Base-by-base conservation (phyloP, 345 rosid species). In the Clausena lansium region DNA sequence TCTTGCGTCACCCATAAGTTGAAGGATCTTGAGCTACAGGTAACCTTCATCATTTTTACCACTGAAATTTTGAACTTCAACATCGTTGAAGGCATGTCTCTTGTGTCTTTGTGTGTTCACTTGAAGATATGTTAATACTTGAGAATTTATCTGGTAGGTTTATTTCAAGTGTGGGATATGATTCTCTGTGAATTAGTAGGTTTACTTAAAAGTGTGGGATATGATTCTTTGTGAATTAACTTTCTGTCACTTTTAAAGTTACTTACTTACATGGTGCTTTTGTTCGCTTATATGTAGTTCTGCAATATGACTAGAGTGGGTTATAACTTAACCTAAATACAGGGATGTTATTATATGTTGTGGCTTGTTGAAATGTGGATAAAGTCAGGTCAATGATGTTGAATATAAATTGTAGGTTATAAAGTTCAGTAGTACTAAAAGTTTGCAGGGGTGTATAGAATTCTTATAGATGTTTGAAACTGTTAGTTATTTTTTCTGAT, bases 11-110 rank as follows among this genome's bases (percentile, higher is more conserved):
- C 82, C 77, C 98, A 93, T 83, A 91, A 92, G 75, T 60, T 87
- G 71, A 94, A 88, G 78, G 97, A 97, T 76, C 88, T 89, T 69
- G 98, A 93, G 80, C 90, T 91, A 72, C 97, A 90, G 99, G 98
- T 96, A 85, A 55, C 27, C 10, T 28, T 72, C 27, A 25, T 24
- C 25, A 76, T 41, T 39, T 74, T 36, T 22, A 52, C 36, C 24
- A 76, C 11, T 13, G 20, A 52, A 38, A 35, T 14, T n/a, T 57
- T 68, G 36, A 57, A 67, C 39, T 66, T 38, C 24, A 50, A 66
- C 45, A 45, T 66, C 2, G 19, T 24, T 8, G 25, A 55, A 52
- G 19, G 2, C 19, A 15, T 14, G 19, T 41, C 22, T 28, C 35
- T 47, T 47, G 9, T 11, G 38, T 69, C 17, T 47, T 15, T 6